Conservation (phyloP, 129 eudicot genomes). For the Lactuca sativa region DNA sequence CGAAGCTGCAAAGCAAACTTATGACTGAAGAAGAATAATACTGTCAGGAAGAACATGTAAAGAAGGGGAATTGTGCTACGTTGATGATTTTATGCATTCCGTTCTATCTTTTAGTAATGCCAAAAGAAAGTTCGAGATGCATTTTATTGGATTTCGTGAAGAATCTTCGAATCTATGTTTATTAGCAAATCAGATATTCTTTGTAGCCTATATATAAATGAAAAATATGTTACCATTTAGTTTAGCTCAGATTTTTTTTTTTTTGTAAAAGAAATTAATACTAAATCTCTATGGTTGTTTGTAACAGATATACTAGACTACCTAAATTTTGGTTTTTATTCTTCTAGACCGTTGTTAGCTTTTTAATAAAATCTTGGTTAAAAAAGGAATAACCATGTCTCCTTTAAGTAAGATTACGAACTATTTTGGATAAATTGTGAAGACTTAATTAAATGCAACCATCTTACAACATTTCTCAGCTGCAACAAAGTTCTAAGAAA, state of each 20-base stretch:
- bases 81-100: slow-evolving; percentile 12
- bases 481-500: no score
- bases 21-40: slow-evolving; percentile 22
- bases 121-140: slow-evolving; percentile 1
- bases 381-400: not conserved
- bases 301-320: no score
- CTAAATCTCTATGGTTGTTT: no score
- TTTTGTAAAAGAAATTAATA: no score
- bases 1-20: no score
- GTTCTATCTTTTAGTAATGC: slow-evolving; percentile 7
- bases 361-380: not conserved
- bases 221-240: not conserved
- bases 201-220: not conserved
- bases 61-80: not conserved
- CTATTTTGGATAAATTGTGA: not conserved
- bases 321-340: not conserved
- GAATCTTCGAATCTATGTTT: slow-evolving; percentile 12
- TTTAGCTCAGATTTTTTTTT: not conserved
- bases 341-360: not conserved
- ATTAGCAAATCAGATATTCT: not conserved
- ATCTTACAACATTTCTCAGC: not conserved
- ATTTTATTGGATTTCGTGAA: slow-evolving; percentile 10
- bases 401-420: no score
- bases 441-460: not conserved
- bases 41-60: slow-evolving; percentile 28